A percentile compares a stretch with the other conserved stretches of the same genome.
Evolutionary conservation across 768 basidiomycete genomes (phyloP).

Genomic region (Cystobasidium ongulense): DNA sequence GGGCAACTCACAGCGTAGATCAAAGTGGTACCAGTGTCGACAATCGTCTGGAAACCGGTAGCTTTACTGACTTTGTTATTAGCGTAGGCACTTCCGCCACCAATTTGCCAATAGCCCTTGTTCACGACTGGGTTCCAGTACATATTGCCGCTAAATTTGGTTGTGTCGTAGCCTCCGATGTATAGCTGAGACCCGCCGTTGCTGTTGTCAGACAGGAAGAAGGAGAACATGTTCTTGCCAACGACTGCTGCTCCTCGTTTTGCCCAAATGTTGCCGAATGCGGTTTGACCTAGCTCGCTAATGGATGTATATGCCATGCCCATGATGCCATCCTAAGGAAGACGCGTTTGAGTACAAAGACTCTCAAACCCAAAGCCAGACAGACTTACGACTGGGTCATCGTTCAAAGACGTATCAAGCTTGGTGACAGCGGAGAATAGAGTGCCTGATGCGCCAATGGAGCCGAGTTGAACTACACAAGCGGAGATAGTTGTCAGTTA

Average conservation of each 20-base stretch:
- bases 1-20: conserved; percentile 21
- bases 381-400: conserved; percentile 9
- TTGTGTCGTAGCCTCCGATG: conserved; percentile 19
- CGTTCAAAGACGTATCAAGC: conserved; percentile 43
- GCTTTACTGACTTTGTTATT: neutral
- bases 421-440: conserved; percentile 45
- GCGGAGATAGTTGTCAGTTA: neutral
- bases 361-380: conserved; percentile 43
- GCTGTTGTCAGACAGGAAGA: conserved; percentile 3
- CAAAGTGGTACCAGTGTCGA: conserved; percentile 29
- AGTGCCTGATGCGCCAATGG: conserved; percentile 49
- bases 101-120: conserved; percentile 17
- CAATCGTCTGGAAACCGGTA: neutral
- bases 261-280: conserved; percentile 34
- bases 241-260: neutral
- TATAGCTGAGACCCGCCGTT: conserved; percentile 11
- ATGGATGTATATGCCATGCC: conserved; percentile 47
- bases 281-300: conserved; percentile 47
- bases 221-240: conserved; percentile 22
- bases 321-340: conserved; percentile 38
- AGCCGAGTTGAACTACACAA: conserved; percentile 42
- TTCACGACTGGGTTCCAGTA: conserved; percentile 11
- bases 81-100: neutral
- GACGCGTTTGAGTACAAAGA: conserved; percentile 48
- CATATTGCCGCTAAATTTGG: conserved; percentile 2